Base-by-base conservation (phyloP, 345 rosid genomes). In the Iberis pinnata region DNA sequence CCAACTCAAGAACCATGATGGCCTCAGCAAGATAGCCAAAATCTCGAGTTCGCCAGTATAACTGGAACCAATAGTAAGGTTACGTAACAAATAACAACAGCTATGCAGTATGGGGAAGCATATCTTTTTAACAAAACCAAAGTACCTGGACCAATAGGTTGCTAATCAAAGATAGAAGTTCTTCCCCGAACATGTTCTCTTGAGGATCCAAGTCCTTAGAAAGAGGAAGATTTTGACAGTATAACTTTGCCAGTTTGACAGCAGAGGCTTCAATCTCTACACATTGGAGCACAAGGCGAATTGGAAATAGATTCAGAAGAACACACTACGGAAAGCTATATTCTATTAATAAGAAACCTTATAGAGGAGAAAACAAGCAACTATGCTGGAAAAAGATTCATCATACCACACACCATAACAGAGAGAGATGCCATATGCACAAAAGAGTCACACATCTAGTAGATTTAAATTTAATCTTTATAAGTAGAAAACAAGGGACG, bases 101-200 rank as follows among this genome's bases (percentile, higher is more conserved):
- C 17, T 47, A 24, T 32, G 9, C 20, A 17, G 26, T 18, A 12
- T 27, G 11, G 16, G 18, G 36, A 60, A 54, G n/a, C 42, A 11
- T 10, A 9, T 43, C 25, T 43, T 14, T 18, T 57, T 7, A 48
- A 32, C 31, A 54, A 33, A 47, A 14, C 39, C 29, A 41, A 27
- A 37, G 59, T 78, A 92, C 98, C 97, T 88, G 93, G 75, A 92
- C 88, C 73, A 88, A 76, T 55, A 70, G 65, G 69, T 75, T 85
- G 83, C 85, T 76, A 5, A 71, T 73, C 70, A 83, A 71, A 61
- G 88, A 75, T 52, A 92, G 66, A 58, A 92, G 78, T 76, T 92
- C 98, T 75, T 85, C 97, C 18, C 98, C 97, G 50, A 83, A 81
- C 86, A 92, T 80, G 64, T 76, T 83, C 78, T 92, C 97, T 64